Evolutionary conservation across 1,284 basidiomycete species (phyloP).

Genomic region (Microbotryomycetes sp.): DNA sequence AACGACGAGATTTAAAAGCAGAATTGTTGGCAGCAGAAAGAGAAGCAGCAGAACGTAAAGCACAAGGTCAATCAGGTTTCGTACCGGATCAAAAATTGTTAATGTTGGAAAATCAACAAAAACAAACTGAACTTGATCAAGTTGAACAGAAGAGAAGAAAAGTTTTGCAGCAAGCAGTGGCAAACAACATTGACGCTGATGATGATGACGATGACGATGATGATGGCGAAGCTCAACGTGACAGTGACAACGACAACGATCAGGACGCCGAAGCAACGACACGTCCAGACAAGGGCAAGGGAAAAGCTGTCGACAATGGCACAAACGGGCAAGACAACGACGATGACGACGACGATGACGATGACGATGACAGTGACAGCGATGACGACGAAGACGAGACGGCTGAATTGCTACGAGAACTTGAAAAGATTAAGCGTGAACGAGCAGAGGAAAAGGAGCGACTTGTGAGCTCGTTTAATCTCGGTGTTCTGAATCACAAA

Average conservation of each 20-base stretch:
- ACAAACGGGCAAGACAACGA: constrained; percentile 24
- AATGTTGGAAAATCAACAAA: constrained; percentile 18
- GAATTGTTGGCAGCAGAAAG: constrained; percentile 76
- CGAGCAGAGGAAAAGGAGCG: constrained; percentile 84
- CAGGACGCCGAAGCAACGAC: constrained; percentile 52
- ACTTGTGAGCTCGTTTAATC: constrained; percentile 41
- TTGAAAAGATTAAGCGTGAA: constrained; percentile 92
- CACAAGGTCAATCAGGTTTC: constrained; percentile 55
- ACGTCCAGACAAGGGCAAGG: constrained; percentile 29
- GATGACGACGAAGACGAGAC: constrained; percentile 83
- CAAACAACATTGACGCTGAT: constrained; percentile 65
- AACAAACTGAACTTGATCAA: constrained; percentile 50
- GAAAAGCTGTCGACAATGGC: constrained; percentile 15
- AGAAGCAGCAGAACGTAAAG: constrained; percentile 64
- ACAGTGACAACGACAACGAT: constrained; percentile 38
- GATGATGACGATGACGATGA: constrained; percentile 53
- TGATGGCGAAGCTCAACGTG: constrained; percentile 47
- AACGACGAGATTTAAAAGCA: constrained; percentile 67
- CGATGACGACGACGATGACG: constrained; percentile 40
- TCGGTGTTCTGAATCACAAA: neutral
- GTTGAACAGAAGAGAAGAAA: constrained; percentile 68
- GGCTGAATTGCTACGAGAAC: constrained; percentile 79
- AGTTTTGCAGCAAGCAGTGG: constrained; percentile 72
- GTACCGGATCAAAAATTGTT: constrained; percentile 23
- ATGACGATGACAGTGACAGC: constrained; percentile 52